Conservation (phyloP, 2,329 filamentous ascomycete genomes). For the Thielaviopsis punctulata region DNA sequence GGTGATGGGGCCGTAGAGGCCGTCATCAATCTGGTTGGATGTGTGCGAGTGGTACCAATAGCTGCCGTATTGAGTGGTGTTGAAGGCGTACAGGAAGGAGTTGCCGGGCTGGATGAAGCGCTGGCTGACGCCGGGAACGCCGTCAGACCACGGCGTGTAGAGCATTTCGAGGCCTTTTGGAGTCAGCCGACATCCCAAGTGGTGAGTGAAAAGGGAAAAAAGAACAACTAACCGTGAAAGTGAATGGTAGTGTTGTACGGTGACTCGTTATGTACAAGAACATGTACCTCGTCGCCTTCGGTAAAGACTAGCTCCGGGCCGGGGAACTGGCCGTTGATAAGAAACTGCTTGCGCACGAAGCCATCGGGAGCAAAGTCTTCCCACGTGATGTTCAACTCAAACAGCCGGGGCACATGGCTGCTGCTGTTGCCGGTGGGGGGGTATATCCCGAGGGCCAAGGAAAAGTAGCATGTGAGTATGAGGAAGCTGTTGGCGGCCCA, state of each 20-base stretch:
- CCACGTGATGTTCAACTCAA: conserved; percentile 21
- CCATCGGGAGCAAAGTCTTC: conserved; percentile 27
- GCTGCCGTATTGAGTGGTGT: conserved; percentile 37
- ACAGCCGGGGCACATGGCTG: conserved; percentile 11
- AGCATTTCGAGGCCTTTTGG: conserved; percentile 32
- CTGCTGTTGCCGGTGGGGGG: background rate
- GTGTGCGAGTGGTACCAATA: conserved; percentile 47
- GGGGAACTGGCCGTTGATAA: conserved; percentile 44
- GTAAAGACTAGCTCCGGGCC: conserved; percentile 39
- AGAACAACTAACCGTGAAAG: conserved; percentile 25
- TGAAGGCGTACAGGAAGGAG: conserved; percentile 35
- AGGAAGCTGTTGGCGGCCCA: no score
- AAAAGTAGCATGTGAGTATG: no score
- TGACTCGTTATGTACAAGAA: conserved; percentile 28
- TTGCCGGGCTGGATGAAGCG: conserved; percentile 29
- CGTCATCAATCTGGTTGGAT: conserved; percentile 39
- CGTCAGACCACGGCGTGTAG: conserved; percentile 41
- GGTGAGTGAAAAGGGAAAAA: background rate
- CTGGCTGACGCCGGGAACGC: conserved; percentile 39
- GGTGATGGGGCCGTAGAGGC: conserved; percentile 37
- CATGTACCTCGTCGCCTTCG: conserved; percentile 31
- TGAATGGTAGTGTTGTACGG: conserved; percentile 32
- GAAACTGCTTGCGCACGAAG: conserved; percentile 24
- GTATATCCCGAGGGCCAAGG: no score
- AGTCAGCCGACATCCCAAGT: no score